These are phyloP conservation scores for Coniosporium apollinis DNA, from an alignment of 495 filamentous ascomycete species.

Conservation along the genomic window DNA sequence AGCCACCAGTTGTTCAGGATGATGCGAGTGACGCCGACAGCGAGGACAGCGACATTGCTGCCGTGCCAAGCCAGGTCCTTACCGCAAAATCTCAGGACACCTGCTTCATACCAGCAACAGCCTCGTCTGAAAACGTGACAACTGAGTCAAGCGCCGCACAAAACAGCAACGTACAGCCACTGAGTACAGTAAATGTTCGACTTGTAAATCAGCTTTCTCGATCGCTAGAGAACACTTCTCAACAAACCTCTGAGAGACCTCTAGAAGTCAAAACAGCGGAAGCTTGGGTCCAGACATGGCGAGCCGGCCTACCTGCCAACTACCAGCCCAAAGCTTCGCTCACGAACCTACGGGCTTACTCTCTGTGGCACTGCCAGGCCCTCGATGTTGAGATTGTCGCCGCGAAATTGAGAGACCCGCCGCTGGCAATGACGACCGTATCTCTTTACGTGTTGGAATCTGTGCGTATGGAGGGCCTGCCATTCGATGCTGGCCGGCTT, in stretches of 20 bases:
- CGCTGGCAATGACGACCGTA: constrained; percentile 34
- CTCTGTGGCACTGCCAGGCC: constrained; percentile 37
- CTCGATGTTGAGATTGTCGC: constrained; percentile 30
- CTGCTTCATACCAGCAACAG: too few relatives aligned
- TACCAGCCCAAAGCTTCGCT: constrained; percentile 9
- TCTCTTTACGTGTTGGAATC: constrained; percentile 30
- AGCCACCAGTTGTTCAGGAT: neutral
- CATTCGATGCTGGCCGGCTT: constrained; percentile 8
- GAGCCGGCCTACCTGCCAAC: constrained; percentile 5
- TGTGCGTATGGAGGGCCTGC: constrained; percentile 12
- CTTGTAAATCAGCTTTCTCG: too few relatives aligned
- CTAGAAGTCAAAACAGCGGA: constrained; percentile 7
- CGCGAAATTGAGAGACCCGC: constrained; percentile 35
- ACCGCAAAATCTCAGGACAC: neutral
- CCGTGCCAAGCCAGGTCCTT: neutral
- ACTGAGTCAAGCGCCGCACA: constrained; percentile 6
- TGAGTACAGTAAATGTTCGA: too few relatives aligned
- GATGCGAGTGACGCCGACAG: neutral
- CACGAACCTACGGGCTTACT: constrained; percentile 39
- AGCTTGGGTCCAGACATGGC: constrained; percentile 8
- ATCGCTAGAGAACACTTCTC: neutral
- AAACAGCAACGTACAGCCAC: constrained; percentile 3
- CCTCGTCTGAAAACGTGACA: too few relatives aligned
- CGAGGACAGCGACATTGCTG: neutral
- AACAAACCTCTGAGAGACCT: neutral